Conservation (phyloP, 2,329 filamentous ascomycete species). For the Fusarium dimerum region DNA sequence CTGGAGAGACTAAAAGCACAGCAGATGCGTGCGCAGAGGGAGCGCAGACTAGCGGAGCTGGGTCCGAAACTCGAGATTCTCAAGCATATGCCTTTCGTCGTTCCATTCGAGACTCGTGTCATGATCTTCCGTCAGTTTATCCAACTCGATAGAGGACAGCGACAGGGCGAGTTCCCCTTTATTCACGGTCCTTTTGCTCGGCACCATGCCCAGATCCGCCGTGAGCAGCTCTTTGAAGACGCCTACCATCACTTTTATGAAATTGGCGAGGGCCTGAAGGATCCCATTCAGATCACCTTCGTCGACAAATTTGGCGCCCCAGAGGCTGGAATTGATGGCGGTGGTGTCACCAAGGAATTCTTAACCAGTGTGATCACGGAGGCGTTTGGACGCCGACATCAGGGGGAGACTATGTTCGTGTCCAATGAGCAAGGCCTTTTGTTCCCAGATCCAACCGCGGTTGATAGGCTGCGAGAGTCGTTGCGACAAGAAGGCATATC, state of each 20-base stretch:
- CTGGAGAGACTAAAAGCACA: slow-evolving; percentile 64
- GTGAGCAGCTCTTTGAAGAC: slow-evolving; percentile 80
- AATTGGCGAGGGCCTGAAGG: slow-evolving; percentile 81
- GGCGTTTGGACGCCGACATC: slow-evolving; percentile 66
- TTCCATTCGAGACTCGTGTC: slow-evolving; percentile 89
- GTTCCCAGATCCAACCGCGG: slow-evolving; percentile 80
- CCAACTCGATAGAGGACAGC: slow-evolving; percentile 59
- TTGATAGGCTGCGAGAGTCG: slow-evolving; percentile 67
- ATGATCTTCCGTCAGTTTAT: slow-evolving; percentile 94
- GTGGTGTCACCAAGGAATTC: slow-evolving; percentile 97
- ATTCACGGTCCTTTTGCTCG: slow-evolving; percentile 43
- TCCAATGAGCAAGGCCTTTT: slow-evolving; percentile 84
- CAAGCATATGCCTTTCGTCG: slow-evolving; percentile 95
- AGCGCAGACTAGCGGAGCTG: slow-evolving; percentile 74
- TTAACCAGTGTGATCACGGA: slow-evolving; percentile 84
- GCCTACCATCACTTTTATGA: slow-evolving; percentile 82
- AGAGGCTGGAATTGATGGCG: slow-evolving; percentile 95
- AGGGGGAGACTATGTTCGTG: slow-evolving; percentile 63
- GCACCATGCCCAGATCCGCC: slow-evolving; percentile 78
- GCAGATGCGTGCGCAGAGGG: slow-evolving; percentile 66
- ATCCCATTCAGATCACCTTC: slow-evolving; percentile 95
- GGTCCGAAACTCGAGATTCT: slow-evolving; percentile 87
- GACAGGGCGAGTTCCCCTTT: slow-evolving; percentile 19
- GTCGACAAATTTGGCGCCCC: slow-evolving; percentile 83
- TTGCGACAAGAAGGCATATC: slow-evolving; percentile 53